Evolutionary conservation across 2,329 filamentous ascomycete genomes (phyloP).

Genomic region (Hirsutella thompsonii): DNA sequence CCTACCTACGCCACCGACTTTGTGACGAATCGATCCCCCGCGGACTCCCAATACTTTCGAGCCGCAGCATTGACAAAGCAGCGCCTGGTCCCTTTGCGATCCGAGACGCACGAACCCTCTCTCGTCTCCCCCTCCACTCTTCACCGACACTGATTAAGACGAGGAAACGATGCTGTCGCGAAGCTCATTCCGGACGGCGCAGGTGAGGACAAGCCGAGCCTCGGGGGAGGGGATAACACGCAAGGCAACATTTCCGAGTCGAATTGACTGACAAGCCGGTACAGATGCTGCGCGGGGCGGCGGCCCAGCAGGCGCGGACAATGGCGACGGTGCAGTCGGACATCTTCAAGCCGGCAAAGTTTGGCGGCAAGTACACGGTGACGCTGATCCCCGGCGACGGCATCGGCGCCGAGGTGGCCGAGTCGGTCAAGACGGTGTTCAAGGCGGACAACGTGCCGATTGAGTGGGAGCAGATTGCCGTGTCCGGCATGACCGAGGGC

Average conservation of each 20-base stretch:
- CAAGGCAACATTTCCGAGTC: background rate
- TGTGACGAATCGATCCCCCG: no score
- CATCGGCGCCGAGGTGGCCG: slow-evolving; percentile 94
- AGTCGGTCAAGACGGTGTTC: slow-evolving; percentile 98
- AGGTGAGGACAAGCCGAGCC: slow-evolving; percentile 28
- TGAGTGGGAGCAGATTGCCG: slow-evolving; percentile 97
- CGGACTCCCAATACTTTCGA: no score
- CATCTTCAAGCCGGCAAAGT: slow-evolving; percentile 98
- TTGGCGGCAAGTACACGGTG: slow-evolving; percentile 98
- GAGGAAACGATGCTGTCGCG: slow-evolving; percentile 42
- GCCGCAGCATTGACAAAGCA: no score
- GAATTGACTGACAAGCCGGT: background rate
- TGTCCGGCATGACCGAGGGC: slow-evolving; percentile 77
- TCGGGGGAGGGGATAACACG: background rate
- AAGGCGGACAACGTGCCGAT: slow-evolving; percentile 98
- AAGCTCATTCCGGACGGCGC: slow-evolving; percentile 41
- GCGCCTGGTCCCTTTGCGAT: background rate
- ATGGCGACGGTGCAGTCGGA: slow-evolving; percentile 83
- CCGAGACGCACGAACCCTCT: background rate
- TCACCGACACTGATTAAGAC: background rate
- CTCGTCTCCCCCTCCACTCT: background rate
- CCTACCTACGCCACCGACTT: no score
- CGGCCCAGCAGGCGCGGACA: slow-evolving; percentile 36
- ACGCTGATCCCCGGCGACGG: slow-evolving; percentile 97
- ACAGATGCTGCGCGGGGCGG: slow-evolving; percentile 40